phyloP scores from a whole-genome alignment of 164 flowering plant genomes.

The Aristolochia californica region DNA sequence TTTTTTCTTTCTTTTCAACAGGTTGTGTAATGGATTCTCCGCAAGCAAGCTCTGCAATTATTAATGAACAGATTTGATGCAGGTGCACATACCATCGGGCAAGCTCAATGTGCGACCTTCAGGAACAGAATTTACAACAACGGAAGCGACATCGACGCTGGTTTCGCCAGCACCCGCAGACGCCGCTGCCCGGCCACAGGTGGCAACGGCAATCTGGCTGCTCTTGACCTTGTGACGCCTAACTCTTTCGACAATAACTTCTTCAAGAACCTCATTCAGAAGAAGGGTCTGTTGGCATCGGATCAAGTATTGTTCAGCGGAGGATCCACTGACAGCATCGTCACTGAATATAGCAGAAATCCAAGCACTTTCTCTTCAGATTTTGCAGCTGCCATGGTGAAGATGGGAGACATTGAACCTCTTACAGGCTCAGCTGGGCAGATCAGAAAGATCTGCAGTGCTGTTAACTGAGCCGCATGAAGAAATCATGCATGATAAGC shows the following conservation, averaged over 20 bases:
- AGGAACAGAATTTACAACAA: constrained; percentile 26
- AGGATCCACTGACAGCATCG: no score
- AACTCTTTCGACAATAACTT: constrained; percentile 33
- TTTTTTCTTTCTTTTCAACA: no score
- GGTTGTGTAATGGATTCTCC: no score
- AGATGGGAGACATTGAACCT: constrained; percentile 16
- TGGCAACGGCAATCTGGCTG: constrained; percentile 24
- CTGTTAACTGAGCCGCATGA: constrained; percentile 6
- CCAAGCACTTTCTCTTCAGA: constrained; percentile 2
- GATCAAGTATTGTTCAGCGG: no score
- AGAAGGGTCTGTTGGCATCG: no score
- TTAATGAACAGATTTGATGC: background rate
- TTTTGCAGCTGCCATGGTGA: constrained; percentile 12
- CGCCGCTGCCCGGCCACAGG: constrained; percentile 21
- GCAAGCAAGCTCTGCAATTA: no score
- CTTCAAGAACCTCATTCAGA: no score
- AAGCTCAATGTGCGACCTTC: constrained; percentile 19
- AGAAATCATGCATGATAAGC: no score
- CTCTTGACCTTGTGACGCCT: constrained; percentile 42
- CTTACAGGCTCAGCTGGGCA: constrained; percentile 32
- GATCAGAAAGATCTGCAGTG: constrained; percentile 29
- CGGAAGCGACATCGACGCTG: constrained; percentile 27
- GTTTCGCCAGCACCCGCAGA: constrained; percentile 23
- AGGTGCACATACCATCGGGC: constrained; percentile 44
- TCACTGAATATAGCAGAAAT: constrained; percentile 5